Percentiles rank a stretch among this genome's conserved stretches.
phyloP scores from a whole-genome alignment of 768 basidiomycete species.

The Crassisporium funariophilum region DNA sequence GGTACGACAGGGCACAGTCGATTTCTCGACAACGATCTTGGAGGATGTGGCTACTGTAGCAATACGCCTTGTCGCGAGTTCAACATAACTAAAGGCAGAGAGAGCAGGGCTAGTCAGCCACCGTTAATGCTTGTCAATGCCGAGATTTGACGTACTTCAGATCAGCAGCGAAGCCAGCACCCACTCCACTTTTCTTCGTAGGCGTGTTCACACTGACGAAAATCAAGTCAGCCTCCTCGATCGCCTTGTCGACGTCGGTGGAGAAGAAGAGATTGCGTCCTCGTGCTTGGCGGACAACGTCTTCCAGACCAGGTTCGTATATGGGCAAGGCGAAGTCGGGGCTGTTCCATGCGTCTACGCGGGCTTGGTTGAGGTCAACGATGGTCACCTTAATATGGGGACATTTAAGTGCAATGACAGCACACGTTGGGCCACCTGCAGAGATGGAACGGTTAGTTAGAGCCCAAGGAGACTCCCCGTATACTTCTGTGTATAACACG shows the following conservation, averaged over 20 bases:
- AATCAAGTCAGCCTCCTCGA: constrained; percentile 94
- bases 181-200: constrained; percentile 97
- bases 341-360: constrained; percentile 97
- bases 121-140: constrained; percentile 7
- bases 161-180: constrained; percentile 97
- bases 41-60: constrained; percentile 86
- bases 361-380: constrained; percentile 93
- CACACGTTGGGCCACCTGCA: constrained; percentile 91
- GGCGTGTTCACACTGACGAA: constrained; percentile 99
- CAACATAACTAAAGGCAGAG: constrained; percentile 75
- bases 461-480: constrained; percentile 9
- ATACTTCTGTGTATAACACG: no score
- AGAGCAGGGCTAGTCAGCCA: constrained; percentile 5
- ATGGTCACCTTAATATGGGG: constrained; percentile 95
- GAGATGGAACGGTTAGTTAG: constrained; percentile 3
- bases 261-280: constrained; percentile 98
- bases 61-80: constrained; percentile 94
- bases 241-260: constrained; percentile 90
- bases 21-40: constrained; percentile 99
- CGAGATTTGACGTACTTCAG: constrained; percentile 71
- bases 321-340: constrained; percentile 85
- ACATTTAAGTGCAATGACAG: constrained; percentile 92
- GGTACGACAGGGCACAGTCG: constrained; percentile 97
- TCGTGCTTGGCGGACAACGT: constrained; percentile 83
- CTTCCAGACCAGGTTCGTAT: constrained; percentile 95